Base-by-base conservation (phyloP, 2,329 filamentous ascomycete species). In the Botrytis tulipae region DNA sequence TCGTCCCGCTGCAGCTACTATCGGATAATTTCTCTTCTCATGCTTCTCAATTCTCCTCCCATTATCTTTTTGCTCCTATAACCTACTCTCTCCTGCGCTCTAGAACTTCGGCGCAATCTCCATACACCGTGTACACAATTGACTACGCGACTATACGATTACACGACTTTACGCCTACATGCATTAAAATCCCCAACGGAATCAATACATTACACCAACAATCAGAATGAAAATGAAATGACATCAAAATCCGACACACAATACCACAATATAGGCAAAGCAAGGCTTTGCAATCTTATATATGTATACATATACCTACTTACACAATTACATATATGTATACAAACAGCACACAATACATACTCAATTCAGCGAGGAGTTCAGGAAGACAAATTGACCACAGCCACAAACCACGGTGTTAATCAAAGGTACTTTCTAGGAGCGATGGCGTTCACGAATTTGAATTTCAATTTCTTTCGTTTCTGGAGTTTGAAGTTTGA, bases 141-240 rank as follows among this genome's bases (percentile, higher is more conserved):
- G 18, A 16, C 12, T 54, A 29, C 14, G 29, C 25, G 51, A 54
- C 14, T 29, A 18, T 16, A 54, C 51, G 25, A 54, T n/a, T 29
- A 54, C 51, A 54, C 51, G n/a, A 29, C 14, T 57, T 54, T 29
- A 9, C 51, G 8, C 14, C n/a, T 18, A 57, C 51, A 57, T 18
- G 1, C 14, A 29, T 6, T 9, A 3, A 8, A 18, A 16, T 7
- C 1, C n/a, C 16, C 1, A 57, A 29, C 14, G 7, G 29, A 8
- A 57, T 18, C 14, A 57, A 29, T 57, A 1, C n/a, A 18, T 57
- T 32, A 29, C 3, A 29, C 12, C 51, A 9, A 32, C n/a, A 57
- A 57, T 9, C 6, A 57, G 14, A 29, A 57, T 57, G 14, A 29
- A n/a, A 51, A 51, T n/a, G 4, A 51, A n/a, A 51, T 6, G 7